Base-by-base conservation (phyloP, 192 early-diverging fungal genomes). In the Chytriomyces sp. region DNA sequence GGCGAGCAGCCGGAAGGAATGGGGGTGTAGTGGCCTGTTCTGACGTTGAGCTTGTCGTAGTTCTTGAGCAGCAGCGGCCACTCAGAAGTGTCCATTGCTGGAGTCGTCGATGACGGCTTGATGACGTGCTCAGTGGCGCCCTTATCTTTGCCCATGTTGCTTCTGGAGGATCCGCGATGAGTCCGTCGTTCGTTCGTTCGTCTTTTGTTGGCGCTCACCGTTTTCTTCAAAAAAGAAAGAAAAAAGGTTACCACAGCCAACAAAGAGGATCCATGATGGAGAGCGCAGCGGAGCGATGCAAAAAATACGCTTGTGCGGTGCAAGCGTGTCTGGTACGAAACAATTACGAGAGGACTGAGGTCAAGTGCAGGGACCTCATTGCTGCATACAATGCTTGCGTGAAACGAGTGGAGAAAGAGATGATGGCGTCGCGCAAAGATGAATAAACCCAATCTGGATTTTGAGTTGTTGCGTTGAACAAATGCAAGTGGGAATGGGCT, bases 11-110 rank as follows among this genome's bases (percentile, higher is more conserved):
- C 95, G 55, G 86, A 89, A 28, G 95, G 94, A 69, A 99, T 96
- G 58, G 97, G 97, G 52, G 97, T 99, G 86, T 97, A 99, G 84
- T 99, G 96, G 52, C 90, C 92, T 32, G 97, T 96, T 75, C 97
- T 88, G 73, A 99, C 93, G 70, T 98, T 93, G 70, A 99, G 89
- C 82, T 96, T 73, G 60, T 73, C 72, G 72, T 73, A 73, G 57
- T 65, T 73, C 87, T 98, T 97, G 75, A 99, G 83, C 66, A 99
- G 85, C 67, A 98, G 88, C 41, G 97, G 97, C 97, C 97, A 99
- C 74, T 91, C 84, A 39, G 94, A 91, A 28, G 97, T 93, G 77
- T 98, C 91, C 58, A 99, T 81, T 32, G 92, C 77, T 22, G 96
- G 88, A 12, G 89, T 91, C 54, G 84, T 74, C 38, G 84, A 77